A percentile compares a stretch with the other conserved stretches of the same genome.
These are phyloP conservation scores for Elsinoe perseae DNA, from an alignment of 2,329 filamentous ascomycete genomes.

Conservation along the genomic window DNA sequence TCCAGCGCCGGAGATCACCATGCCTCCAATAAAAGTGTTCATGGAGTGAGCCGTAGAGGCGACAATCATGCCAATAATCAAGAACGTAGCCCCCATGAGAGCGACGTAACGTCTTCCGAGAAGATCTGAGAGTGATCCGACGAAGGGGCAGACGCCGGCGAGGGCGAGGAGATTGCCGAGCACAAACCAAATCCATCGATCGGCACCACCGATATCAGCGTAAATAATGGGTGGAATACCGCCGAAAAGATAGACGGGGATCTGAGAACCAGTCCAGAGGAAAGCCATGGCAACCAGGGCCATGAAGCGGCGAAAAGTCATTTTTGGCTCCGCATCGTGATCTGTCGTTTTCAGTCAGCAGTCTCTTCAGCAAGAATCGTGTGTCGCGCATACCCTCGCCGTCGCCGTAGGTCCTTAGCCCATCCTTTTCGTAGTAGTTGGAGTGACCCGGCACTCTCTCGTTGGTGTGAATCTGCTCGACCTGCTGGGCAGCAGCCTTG, in stretches of 20 bases:
- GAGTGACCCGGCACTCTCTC: slow-evolving; percentile 32
- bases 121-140: slow-evolving; percentile 58
- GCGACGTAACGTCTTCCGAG: slow-evolving; percentile 55
- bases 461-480: slow-evolving; percentile 33
- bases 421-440: slow-evolving; percentile 42
- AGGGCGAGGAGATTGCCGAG: slow-evolving; percentile 48
- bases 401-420: slow-evolving; percentile 40
- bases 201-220: slow-evolving; percentile 51
- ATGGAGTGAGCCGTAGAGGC: slow-evolving; percentile 51
- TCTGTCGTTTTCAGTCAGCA: slow-evolving; percentile 18
- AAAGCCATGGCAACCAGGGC: slow-evolving; percentile 52
- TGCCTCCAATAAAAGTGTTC: slow-evolving; percentile 55
- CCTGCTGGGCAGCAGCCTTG: slow-evolving; percentile 19
- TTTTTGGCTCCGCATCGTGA: slow-evolving; percentile 34
- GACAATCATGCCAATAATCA: slow-evolving; percentile 54
- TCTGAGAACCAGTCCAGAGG: slow-evolving; percentile 54
- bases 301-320: slow-evolving; percentile 47
- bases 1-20: slow-evolving; percentile 55
- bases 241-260: slow-evolving; percentile 44
- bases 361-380: not conserved
- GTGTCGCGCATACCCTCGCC: slow-evolving; percentile 27
- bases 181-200: slow-evolving; percentile 52
- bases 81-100: slow-evolving; percentile 45
- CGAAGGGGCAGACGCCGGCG: slow-evolving; percentile 54
- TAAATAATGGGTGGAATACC: slow-evolving; percentile 48